phyloP scores from a whole-genome alignment of 2,329 filamentous ascomycete species.

The Cryphonectria nitschkei region DNA sequence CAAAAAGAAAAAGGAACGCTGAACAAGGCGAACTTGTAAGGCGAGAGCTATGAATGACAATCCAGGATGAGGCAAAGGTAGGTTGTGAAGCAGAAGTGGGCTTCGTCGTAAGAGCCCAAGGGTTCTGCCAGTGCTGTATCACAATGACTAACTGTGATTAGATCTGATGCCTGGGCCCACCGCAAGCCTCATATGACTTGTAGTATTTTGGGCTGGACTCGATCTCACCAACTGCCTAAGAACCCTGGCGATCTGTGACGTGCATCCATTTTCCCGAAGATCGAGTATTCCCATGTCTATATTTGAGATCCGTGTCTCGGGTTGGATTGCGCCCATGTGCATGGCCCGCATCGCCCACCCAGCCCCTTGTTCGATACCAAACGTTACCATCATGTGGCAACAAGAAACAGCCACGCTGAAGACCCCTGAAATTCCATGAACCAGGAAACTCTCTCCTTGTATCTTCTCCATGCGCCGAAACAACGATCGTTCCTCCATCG shows the following conservation, averaged over 20 bases:
- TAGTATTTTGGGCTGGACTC: not conserved
- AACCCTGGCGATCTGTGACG: constrained; percentile 7
- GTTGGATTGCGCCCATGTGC: not conserved
- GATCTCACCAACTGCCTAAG: not conserved
- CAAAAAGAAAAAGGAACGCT: not conserved
- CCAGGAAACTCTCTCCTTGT: not conserved
- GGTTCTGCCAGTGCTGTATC: not conserved
- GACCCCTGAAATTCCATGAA: not conserved
- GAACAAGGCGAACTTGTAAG: not conserved
- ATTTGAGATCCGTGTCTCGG: not conserved
- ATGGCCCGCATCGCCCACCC: not conserved
- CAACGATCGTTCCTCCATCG: not conserved
- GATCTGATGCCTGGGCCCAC: not conserved
- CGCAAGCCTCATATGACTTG: not conserved
- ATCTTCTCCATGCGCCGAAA: not conserved
- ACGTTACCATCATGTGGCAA: not conserved
- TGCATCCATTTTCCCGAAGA: not conserved
- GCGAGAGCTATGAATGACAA: not conserved
- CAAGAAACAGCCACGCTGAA: not conserved
- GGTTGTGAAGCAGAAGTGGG: not conserved
- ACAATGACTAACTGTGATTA: not conserved
- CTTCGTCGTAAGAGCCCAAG: not conserved
- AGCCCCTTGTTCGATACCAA: not conserved
- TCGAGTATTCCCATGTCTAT: not conserved
- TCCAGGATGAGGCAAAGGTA: not conserved